These are phyloP conservation scores for Syncephalastrum contaminatum DNA, from an alignment of 371 early-diverging fungal genomes.

Conservation along the genomic window DNA sequence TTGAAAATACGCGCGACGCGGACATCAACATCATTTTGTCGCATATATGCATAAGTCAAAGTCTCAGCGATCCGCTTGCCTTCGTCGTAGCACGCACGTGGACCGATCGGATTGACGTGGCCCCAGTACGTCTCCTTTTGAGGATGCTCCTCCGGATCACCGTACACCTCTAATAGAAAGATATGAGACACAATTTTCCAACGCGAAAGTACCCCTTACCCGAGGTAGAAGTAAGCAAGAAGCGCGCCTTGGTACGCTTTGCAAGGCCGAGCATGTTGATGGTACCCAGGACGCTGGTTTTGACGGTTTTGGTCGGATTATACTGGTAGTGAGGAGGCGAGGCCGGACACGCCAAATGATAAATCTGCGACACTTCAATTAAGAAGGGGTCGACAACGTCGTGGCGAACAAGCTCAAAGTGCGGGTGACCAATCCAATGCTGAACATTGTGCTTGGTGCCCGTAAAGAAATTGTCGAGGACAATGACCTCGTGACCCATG, in stretches of 20 bases:
- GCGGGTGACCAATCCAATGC: constrained; percentile 88
- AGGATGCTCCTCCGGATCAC: constrained; percentile 88
- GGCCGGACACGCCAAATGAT: constrained; percentile 86
- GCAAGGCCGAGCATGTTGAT: constrained; percentile 91
- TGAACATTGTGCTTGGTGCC: constrained; percentile 69
- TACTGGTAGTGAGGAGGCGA: constrained; percentile 91
- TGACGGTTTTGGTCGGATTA: constrained; percentile 87
- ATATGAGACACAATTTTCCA: not conserved
- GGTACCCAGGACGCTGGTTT: constrained; percentile 86
- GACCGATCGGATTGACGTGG: constrained; percentile 83
- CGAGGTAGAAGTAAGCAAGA: constrained; percentile 82
- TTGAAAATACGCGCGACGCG: constrained; percentile 88
- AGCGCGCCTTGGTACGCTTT: constrained; percentile 79
- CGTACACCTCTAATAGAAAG: constrained; percentile 73
- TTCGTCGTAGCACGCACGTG: constrained; percentile 91
- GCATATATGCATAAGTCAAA: constrained; percentile 78
- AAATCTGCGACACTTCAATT: constrained; percentile 85
- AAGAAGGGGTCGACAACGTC: constrained; percentile 85
- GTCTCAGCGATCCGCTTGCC: constrained; percentile 91
- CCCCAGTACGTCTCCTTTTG: constrained; percentile 89
- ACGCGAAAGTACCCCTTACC: constrained; percentile 44
- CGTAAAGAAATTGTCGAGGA: constrained; percentile 87
- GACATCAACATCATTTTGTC: constrained; percentile 79
- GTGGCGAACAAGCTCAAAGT: constrained; percentile 84
- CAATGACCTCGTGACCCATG: constrained; percentile 87